Conservation (phyloP, 2,329 filamentous ascomycete species). For the Fusarium drepaniforme region DNA sequence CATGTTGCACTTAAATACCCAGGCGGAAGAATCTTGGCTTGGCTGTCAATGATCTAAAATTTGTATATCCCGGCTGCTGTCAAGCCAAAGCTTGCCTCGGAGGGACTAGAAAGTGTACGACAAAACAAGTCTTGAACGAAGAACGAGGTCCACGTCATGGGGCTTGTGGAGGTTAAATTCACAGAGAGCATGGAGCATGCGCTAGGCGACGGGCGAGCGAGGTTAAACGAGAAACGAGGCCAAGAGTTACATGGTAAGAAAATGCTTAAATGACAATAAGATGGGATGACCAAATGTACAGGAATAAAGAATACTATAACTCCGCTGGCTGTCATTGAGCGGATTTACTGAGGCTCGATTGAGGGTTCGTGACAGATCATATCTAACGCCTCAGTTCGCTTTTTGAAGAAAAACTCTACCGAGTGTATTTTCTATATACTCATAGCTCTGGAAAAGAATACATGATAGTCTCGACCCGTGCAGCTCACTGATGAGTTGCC, state of each 20-base stretch:
- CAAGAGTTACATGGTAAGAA: neutral
- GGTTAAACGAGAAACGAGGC: neutral
- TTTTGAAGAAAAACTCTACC: neutral
- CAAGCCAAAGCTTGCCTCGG: neutral
- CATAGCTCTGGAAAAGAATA: accelerated
- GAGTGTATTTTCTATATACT: neutral
- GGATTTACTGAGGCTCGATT: neutral
- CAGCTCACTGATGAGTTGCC: neutral
- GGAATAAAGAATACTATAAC: neutral
- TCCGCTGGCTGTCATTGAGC: neutral
- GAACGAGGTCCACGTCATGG: neutral
- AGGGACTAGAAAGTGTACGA: neutral
- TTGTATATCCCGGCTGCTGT: neutral
- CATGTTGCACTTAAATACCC: neutral
- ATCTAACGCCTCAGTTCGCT: neutral
- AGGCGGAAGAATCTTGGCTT: neutral
- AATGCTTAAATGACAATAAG: neutral
- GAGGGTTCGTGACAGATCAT: neutral
- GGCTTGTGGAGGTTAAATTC: neutral
- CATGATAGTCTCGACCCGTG: neutral
- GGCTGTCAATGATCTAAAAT: neutral
- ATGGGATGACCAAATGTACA: neutral
- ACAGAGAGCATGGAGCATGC: neutral
- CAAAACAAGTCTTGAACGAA: neutral
- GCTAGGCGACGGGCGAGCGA: neutral